Evolutionary conservation across 108 stramenopile genomes (phyloP), one percentile per base, ranked within the genome.

Genomic region (Discostella stelligeroides): DNA sequence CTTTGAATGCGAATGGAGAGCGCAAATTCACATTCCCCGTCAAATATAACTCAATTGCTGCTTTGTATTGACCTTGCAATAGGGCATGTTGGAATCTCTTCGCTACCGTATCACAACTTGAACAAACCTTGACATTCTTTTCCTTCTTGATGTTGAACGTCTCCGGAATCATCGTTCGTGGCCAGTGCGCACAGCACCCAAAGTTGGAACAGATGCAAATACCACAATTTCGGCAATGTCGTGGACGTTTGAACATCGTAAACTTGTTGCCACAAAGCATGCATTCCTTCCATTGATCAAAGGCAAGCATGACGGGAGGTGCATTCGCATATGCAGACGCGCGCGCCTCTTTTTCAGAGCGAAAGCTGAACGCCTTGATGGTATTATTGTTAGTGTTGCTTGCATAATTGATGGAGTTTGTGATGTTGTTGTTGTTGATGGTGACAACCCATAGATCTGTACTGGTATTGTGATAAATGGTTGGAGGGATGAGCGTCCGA

Each of bases 241-340:
- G 64, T 4, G 88, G 81, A 24, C 91, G 78, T 29, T 85, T 79
- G 30, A 91, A 88, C 48, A 95, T 71, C 2, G 81, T 42, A 68
- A 92, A 95, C 39, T 83, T 86, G 12, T 68, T 80, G 17, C 74
- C 68, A 71, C 94, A 95, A 14, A 86, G 63, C 65, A 82, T 88
- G 60, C 94, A 95, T 38, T 73, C 43, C 0, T 83, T 70, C 23
- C 72, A 63, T 24, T 82, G 84, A 37, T 43, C 48, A 43, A 92
- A 84, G 38, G 87, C 81, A 25, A 87, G 34, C 86, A 92, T 92
- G 41, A 85, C 76, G 17, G 94, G 91, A 43, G 94, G 90, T 17
- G 94, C 89, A 40, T 88, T 91, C 0, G 94, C 91, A 57, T 90
- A 90, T 23, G 89, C 94, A n/a, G 88, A 89, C 57, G 91, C 94